Base-by-base conservation (phyloP, 768 basidiomycete species). In the Chiua virens region DNA sequence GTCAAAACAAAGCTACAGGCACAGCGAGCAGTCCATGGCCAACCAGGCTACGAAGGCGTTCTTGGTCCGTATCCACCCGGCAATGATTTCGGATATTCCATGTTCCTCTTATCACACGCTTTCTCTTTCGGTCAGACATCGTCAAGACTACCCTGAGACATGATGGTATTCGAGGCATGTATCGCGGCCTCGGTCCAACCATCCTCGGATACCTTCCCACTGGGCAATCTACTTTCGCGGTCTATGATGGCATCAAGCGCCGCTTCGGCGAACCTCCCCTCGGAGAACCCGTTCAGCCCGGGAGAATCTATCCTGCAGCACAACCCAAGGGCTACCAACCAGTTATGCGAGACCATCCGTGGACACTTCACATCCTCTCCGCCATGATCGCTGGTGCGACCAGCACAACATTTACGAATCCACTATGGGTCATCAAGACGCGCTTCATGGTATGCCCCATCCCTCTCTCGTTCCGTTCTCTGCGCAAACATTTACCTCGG, bases 201-300 rank as follows among this genome's bases (percentile, higher is more conserved):
- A 81, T 99, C 49, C 79, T 95, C 8, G 97, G 97, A 14, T 98
- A 99, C 73, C 82, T 98, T 36, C 97, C 97, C 20, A 98, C 96
- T 98, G 95, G 97, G 97, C 94, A 22, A 98, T 98, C 60, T 98
- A 98, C 70, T 98, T 98, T 70, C n/a, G 85, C 93, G 20, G 92
- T 98, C 22, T 98, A 98, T 72, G 97, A 99, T 73, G 85, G 89
- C 52, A 89, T 98, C 72, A 98, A 98, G 77, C 80, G 80, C 14
- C 73, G 76, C 42, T 89, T 92, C 65, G 90, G 92, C 20, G 83
- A 84, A 58, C 73, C 77, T 30, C 82, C 85, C 6, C 71, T 80
- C 18, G 73, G 80, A 66, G 52, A 66, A 46, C 45, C 58, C 47
- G 48, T 53, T 46, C 58, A 56, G 7, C 52, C 55, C 21, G 80